These are phyloP conservation scores for Fusarium sacchari DNA, from an alignment of 2,329 filamentous ascomycete genomes.

Conservation along the genomic window DNA sequence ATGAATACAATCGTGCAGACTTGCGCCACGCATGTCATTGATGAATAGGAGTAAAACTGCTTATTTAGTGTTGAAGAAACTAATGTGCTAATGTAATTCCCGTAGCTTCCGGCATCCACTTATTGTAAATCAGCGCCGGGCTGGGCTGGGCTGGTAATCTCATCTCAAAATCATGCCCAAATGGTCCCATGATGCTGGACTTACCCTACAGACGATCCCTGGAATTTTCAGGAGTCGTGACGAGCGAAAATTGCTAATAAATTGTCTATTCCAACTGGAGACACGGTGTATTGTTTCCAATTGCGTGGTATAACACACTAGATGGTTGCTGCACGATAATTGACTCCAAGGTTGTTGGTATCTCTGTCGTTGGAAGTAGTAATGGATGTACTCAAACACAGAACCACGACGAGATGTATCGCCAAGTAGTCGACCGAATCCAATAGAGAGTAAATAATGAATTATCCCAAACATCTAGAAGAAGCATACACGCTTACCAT, in stretches of 20 bases:
- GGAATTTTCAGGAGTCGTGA: neutral
- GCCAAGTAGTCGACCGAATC: neutral
- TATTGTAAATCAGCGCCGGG: constrained; percentile 15
- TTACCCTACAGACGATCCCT: constrained; percentile 19
- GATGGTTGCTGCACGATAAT: too few species aligned
- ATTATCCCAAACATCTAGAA: neutral
- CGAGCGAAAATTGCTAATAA: neutral
- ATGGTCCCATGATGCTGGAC: constrained; percentile 5
- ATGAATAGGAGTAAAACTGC: neutral
- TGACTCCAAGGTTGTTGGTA: too few species aligned
- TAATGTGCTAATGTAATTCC: constrained; percentile 5
- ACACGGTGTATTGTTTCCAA: accelerated
- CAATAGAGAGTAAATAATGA: neutral
- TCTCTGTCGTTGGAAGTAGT: too few species aligned
- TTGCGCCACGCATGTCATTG: constrained; percentile 10
- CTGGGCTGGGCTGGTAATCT: constrained; percentile 24
- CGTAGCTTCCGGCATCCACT: constrained; percentile 36
- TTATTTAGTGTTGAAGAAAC: neutral
- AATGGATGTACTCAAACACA: neutral
- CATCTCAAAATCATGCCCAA: constrained; percentile 17
- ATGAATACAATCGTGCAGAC: neutral
- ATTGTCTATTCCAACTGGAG: neutral
- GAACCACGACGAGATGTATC: accelerated
- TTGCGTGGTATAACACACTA: too few species aligned
- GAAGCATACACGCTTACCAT: too few species aligned